A percentile compares a stretch with the other conserved stretches of the same genome.
Conservation (phyloP, 257 asterid genomes). For the Primulina huaijiensis region DNA sequence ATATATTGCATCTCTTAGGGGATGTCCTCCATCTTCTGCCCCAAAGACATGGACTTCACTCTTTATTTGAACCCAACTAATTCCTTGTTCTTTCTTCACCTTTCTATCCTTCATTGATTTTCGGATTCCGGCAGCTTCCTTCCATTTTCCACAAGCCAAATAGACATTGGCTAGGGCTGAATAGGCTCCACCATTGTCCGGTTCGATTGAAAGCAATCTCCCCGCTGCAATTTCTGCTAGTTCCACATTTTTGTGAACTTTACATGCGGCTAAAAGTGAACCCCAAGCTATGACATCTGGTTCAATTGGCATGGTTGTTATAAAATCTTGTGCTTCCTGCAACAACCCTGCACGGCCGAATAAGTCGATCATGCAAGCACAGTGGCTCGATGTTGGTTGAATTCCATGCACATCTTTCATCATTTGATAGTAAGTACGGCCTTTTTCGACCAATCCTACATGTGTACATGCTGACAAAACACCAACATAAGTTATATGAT, state of each 20-base stretch:
- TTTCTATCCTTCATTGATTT: conserved; percentile 76
- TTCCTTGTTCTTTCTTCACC: conserved; percentile 88
- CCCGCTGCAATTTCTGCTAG: conserved; percentile 74
- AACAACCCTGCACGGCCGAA: conserved; percentile 86
- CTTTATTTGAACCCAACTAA: conserved; percentile 82
- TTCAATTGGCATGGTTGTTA: conserved; percentile 56
- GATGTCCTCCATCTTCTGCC: conserved; percentile 73
- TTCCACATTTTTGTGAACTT: conserved; percentile 59
- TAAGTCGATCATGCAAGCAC: conserved; percentile 81
- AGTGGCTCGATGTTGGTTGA: conserved; percentile 67
- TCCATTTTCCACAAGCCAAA: conserved; percentile 79
- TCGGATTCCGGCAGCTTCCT: conserved; percentile 71
- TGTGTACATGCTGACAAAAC: conserved; percentile 84
- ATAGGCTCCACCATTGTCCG: conserved; percentile 79
- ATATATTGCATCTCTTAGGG: conserved; percentile 61
- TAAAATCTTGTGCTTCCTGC: conserved; percentile 64
- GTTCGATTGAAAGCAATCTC: conserved; percentile 62
- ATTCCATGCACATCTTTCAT: conserved; percentile 67
- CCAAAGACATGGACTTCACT: conserved; percentile 69
- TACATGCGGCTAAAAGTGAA: conserved; percentile 81
- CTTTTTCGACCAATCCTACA: conserved; percentile 72
- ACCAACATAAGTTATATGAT: conserved; percentile 80
- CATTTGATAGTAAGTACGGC: conserved; percentile 61
- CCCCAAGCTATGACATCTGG: conserved; percentile 92
- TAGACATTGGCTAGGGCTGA: conserved; percentile 81